phyloP scores from a whole-genome alignment of 345 rosid genomes.

The Sisymbrium irio region DNA sequence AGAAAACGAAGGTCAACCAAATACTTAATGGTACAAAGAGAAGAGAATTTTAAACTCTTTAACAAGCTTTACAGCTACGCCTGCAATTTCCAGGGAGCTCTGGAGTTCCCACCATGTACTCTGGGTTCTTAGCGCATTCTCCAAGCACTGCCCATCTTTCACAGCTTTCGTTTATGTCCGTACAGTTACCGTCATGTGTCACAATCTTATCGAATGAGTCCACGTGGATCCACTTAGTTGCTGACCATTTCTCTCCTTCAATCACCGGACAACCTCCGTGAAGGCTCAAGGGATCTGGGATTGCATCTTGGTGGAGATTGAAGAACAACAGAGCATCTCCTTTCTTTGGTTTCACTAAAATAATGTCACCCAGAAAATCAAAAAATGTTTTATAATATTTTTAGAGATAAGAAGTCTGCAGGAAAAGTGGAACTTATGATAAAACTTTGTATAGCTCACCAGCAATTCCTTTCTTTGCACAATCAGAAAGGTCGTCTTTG shows the following conservation, averaged over 20 bases:
- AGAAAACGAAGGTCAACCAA: background rate
- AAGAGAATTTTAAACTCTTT: background rate
- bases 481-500: conserved; percentile 74
- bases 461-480: conserved; percentile 90
- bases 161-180: conserved; percentile 70
- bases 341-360: conserved; percentile 72
- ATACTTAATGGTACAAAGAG: background rate
- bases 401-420: background rate
- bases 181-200: conserved; percentile 59
- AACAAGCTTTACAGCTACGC: conserved; percentile 87
- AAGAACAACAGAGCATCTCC: conserved; percentile 95
- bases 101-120: conserved; percentile 79
- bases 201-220: conserved; percentile 73
- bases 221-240: conserved; percentile 97
- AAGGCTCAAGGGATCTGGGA: conserved; percentile 71
- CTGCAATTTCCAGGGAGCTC: conserved; percentile 82
- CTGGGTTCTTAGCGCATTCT: conserved; percentile 79
- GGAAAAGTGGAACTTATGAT: background rate
- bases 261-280: conserved; percentile 96
- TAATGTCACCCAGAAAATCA: background rate
- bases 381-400: conserved; percentile 1
- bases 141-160: conserved; percentile 93
- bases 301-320: conserved; percentile 69
- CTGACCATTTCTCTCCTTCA: conserved; percentile 99
- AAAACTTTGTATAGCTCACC: conserved; percentile 39